phyloP scores from a whole-genome alignment of 441 rosid genomes.

The Daphne laureola region DNA sequence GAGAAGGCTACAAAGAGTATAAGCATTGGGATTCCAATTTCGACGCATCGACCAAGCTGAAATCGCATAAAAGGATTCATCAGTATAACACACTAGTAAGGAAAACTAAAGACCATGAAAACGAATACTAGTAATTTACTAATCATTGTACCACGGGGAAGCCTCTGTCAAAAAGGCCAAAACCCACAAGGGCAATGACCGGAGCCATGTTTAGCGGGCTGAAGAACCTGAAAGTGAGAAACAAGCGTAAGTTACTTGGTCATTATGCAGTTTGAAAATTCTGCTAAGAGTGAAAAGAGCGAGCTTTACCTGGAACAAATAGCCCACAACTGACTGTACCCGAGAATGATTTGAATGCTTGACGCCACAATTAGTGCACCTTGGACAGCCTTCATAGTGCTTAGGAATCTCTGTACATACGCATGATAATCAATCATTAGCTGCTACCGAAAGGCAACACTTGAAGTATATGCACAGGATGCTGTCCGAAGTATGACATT shows the following conservation, averaged over 20 bases:
- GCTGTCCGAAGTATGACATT: too few species aligned
- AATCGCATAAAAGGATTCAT: neutral
- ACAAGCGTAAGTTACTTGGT: slow-evolving; percentile 2
- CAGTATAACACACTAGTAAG: too few species aligned
- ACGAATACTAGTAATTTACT: slow-evolving; percentile 4
- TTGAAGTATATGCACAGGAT: too few species aligned
- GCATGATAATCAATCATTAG: slow-evolving; percentile 5
- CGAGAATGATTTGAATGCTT: slow-evolving; percentile 88
- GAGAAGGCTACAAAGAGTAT: slow-evolving; percentile 76
- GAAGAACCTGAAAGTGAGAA: slow-evolving; percentile 65
- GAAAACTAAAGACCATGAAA: neutral
- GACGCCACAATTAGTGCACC: slow-evolving; percentile 97
- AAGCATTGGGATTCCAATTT: slow-evolving; percentile 93
- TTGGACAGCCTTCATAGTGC: slow-evolving; percentile 98
- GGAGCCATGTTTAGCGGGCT: slow-evolving; percentile 99
- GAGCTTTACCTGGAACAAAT: slow-evolving; percentile 84
- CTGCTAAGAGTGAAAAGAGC: slow-evolving; percentile 5
- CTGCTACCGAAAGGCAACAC: too few species aligned
- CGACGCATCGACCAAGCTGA: slow-evolving; percentile 88
- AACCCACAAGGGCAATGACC: slow-evolving; percentile 86
- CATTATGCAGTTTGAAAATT: slow-evolving; percentile 1
- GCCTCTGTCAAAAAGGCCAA: slow-evolving; percentile 96
- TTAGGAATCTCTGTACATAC: slow-evolving; percentile 63
- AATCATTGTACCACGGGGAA: slow-evolving; percentile 73
- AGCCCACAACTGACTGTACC: slow-evolving; percentile 96